A percentile compares a stretch with the other conserved stretches of the same genome.
These are phyloP conservation scores for Kandelia obovata DNA, from an alignment of 345 rosid genomes.

Conservation along the genomic window DNA sequence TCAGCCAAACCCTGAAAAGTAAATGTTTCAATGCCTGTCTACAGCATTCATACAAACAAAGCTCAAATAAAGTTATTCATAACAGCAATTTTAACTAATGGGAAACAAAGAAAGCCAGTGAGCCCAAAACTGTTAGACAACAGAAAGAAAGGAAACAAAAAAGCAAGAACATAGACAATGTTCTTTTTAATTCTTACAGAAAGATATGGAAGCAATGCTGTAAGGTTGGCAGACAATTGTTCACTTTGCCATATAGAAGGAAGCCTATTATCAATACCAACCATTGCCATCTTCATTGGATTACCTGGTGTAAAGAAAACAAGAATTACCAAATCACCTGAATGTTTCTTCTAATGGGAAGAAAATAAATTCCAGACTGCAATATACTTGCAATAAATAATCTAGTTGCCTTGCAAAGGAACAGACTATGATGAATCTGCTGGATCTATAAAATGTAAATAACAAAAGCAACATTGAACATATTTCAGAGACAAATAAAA, in stretches of 20 bases:
- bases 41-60: neutral
- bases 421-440: too few relatives aligned
- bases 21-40: neutral
- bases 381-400: neutral
- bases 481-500: too few relatives aligned
- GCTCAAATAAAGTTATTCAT: neutral
- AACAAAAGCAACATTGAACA: too few relatives aligned
- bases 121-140: neutral
- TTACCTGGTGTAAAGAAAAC: conserved; percentile 46
- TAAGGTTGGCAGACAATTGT: conserved; percentile 43
- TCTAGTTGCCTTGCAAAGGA: too few relatives aligned
- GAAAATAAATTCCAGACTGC: neutral
- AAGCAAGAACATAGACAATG: neutral
- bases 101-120: neutral
- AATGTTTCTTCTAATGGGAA: neutral
- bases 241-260: conserved; percentile 42
- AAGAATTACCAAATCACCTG: neutral
- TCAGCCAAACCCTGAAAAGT: conserved; percentile 46
- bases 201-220: conserved; percentile 53
- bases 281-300: conserved; percentile 70
- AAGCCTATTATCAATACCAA: conserved; percentile 46
- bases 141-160: neutral
- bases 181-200: conserved; percentile 43
- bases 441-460: too few relatives aligned
- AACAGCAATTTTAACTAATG: neutral